Evolutionary conservation across 257 asterid species (phyloP), one percentile per base, ranked within the genome.

Genomic region (Dorcoceras hygrometricum): DNA sequence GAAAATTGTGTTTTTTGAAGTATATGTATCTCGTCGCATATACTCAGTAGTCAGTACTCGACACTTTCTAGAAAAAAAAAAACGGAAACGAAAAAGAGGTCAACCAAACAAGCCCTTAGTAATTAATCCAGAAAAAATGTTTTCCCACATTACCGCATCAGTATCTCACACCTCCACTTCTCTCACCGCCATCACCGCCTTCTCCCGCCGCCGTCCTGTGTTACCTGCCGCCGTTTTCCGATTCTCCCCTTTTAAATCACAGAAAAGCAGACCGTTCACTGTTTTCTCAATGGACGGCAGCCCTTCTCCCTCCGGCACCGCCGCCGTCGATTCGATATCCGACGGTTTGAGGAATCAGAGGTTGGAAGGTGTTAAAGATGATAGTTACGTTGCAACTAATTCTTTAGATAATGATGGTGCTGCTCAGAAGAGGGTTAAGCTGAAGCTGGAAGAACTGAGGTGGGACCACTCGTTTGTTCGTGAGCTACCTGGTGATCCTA

Each of bases 381-480:
- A 4, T 2, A 53, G 25, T 24, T 54, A 0, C 46, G 69, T 23
- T 46, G 54, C 20, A 59, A 50, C 22, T 34, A 76, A 65, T 12
- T 39, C 26, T 50, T 57, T 28, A 14, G 25, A 50, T 8, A 73
- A 25, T 43, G 63, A 46, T 65, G 57, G 48, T 63, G 25, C 23
- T 73, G 36, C 32, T 63, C 73, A 48, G 11, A 76, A 57, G 51
- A 71, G 71, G 79, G 75, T 59, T 59, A 74, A 71, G 67, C 70
- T 85, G 91, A 87, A 79, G 76, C 89, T 91, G 46, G 92, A 91
- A 70, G 92, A 85, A 39, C 84, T 91, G 57, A 89, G 79, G 71
- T 91, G 98, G 98, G 95, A 89, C 71, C 68, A 85, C 80, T 91
- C 96, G 1, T 91, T 91, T 70, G 87, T 91, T 62, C 95, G 92